Evolutionary conservation across 495 filamentous ascomycete species (phyloP), one percentile per base, ranked within the genome.

Genomic region (Viridothelium virens): DNA sequence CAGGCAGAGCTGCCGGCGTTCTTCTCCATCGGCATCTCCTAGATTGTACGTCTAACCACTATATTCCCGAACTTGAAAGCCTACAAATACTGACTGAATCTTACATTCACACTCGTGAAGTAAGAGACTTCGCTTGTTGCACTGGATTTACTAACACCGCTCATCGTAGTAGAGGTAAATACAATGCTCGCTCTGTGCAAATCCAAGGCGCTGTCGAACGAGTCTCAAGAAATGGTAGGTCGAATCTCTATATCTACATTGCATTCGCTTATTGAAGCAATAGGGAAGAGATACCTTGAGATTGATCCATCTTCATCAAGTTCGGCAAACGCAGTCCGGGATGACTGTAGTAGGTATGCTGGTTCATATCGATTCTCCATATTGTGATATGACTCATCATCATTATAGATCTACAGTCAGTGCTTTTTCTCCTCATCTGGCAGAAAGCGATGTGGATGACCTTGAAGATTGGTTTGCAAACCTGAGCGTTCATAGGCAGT

Each of bases 301-400:
- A 59, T 59, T 14, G 53, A 59, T 36, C 53, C 53, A 18, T 53
- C 48, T 53, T 25, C n/a, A 18, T 53, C 48, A 36, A 59, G 18
- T 36, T 59, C 53, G 5, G 53, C 53, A 31, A 59, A 59, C 31
- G 53, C 53, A 59, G 36, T 36, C 14, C 36, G 25, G 18, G 31
- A 36, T 36, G 18, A 53, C 18, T 11, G 11, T 14, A 25, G 11
- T 14, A 53, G 18, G 48, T 53, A 53, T 18, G 11, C 48, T 16
- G 5, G 5, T 5, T 25, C 48, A 53, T 18, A 25, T 14, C n/a
- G n/a, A 5, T 25, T 5, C 48, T 18, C 11, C 10, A 25, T 25
- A n/a, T 53, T n/a, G 5, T 14, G 12, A 53, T 5, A 53, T 25
- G 5, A 14, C 48, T 53, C 5, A 53, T 25, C 10, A 53, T 5